Percentiles rank a stretch among this genome's conserved stretches.
These are phyloP conservation scores for Rhododendron williamsianum DNA, from an alignment of 148 eudicot genomes.

Conservation along the genomic window DNA sequence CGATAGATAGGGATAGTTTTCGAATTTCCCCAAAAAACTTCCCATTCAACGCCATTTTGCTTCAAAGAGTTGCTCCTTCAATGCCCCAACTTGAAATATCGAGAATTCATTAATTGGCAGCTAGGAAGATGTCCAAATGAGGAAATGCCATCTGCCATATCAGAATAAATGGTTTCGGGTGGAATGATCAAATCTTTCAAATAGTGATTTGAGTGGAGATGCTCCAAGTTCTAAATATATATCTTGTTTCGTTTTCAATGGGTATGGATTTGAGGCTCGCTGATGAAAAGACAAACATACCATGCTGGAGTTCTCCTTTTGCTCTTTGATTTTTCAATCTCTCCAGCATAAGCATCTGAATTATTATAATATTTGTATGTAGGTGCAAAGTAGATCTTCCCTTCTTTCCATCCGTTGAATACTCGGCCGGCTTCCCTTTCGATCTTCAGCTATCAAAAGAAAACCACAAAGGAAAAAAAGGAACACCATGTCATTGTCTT, in stretches of 20 bases:
- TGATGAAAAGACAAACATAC: slow-evolving; percentile 19
- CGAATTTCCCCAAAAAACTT: neutral
- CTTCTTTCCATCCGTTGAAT: slow-evolving; percentile 77
- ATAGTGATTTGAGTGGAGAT: neutral
- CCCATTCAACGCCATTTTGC: neutral
- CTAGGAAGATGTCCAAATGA: neutral
- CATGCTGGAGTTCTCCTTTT: slow-evolving; percentile 81
- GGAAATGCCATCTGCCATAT: neutral
- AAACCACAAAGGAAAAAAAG: neutral
- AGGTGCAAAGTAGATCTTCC: slow-evolving; percentile 55
- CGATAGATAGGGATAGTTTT: neutral
- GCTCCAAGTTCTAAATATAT: neutral
- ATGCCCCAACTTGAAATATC: neutral
- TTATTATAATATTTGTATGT: slow-evolving; percentile 63
- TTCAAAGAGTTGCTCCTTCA: neutral
- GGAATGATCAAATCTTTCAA: neutral
- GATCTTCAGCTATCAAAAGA: slow-evolving; percentile 41
- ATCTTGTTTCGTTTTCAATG: neutral
- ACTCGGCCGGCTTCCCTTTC: slow-evolving; percentile 61
- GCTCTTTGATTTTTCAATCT: slow-evolving; percentile 42
- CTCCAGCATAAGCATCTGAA: slow-evolving; percentile 54
- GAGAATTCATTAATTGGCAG: neutral
- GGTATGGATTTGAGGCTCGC: neutral
- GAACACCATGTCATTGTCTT: neutral
- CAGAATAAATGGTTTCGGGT: neutral